Base-by-base conservation (phyloP, 2,329 filamentous ascomycete genomes). In the Aureobasidium uvarum region DNA sequence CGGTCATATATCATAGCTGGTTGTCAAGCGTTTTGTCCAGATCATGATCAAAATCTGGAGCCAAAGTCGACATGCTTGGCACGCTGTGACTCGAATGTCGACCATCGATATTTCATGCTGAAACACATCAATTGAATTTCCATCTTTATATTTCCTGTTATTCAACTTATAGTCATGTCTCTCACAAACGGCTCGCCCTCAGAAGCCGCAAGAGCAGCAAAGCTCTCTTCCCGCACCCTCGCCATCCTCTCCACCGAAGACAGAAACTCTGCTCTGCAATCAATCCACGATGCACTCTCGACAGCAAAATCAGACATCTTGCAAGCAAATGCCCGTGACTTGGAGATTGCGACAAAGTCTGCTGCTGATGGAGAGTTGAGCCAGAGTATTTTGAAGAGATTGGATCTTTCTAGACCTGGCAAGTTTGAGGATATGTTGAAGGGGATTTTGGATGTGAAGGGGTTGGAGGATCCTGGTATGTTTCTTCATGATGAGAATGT, bases 391-490 rank as follows among this genome's bases (percentile, higher is more conserved):
- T 85, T 97, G 38, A 95, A 96, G 72, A 85, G 95, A 65, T 83
- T 99, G 67, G 94, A 99, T 77, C 81, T 99, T 56, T 87, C 86
- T 56, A 89, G 90, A 76, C 86, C 87, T 74, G 94, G 94, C 66
- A 98, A 98, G 80, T 99, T 89, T 83, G 93, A 97, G 74, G 95
- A 98, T 74, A 98, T 99, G 95, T 83, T 99, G 69, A 89, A 93
- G 80, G 95, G 95, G 31, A 96, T 99, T 67, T 79, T 96, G 67
- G 92, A 96, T 78, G 95, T 99, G 67, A 85, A 89, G 70, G 84
- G 86, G 59, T 83, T 99, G 33, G 85, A 90, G 56, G 95, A 99
- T 79, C 95, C 95, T 70, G 85, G 91, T 95, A 85, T 81, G 64
- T 39, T 51, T 41, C 43, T 41, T 51, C 2, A 16, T 8, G 1